Conservation (phyloP, 495 filamentous ascomycete species). For the Xylaria cubensis region DNA sequence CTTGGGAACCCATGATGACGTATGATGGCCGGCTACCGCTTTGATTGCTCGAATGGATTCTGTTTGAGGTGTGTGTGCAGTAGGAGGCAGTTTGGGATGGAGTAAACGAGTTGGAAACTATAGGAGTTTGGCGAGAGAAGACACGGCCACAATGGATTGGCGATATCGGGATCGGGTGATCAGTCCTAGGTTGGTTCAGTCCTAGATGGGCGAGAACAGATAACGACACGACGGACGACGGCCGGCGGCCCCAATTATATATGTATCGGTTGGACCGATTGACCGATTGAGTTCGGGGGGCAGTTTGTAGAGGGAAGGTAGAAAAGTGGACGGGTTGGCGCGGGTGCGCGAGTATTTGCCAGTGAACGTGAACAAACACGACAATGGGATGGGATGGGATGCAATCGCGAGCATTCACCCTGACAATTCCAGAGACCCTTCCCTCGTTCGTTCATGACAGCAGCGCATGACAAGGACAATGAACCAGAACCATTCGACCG, state of each 20-base stretch:
- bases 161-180: slow-evolving; percentile 1
- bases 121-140: background rate
- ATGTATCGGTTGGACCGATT: background rate
- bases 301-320: background rate
- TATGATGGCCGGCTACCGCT: background rate
- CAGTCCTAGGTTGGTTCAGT: background rate
- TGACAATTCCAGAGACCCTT: background rate
- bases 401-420: slow-evolving; percentile 21
- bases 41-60: background rate
- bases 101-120: background rate
- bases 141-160: background rate
- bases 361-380: background rate
- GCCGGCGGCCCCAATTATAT: slow-evolving; percentile 18
- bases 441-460: background rate
- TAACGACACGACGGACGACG: background rate
- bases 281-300: background rate
- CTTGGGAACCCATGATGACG: slow-evolving; percentile 38
- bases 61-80: background rate
- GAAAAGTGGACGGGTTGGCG: slow-evolving; percentile 1
- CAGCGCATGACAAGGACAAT: background rate
- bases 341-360: too few relatives aligned
- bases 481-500: background rate
- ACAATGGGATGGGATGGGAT: background rate
- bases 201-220: background rate
- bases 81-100: background rate